Evolutionary conservation across 768 basidiomycete genomes (phyloP).

Genomic region (Punctularia strigosozonata): DNA sequence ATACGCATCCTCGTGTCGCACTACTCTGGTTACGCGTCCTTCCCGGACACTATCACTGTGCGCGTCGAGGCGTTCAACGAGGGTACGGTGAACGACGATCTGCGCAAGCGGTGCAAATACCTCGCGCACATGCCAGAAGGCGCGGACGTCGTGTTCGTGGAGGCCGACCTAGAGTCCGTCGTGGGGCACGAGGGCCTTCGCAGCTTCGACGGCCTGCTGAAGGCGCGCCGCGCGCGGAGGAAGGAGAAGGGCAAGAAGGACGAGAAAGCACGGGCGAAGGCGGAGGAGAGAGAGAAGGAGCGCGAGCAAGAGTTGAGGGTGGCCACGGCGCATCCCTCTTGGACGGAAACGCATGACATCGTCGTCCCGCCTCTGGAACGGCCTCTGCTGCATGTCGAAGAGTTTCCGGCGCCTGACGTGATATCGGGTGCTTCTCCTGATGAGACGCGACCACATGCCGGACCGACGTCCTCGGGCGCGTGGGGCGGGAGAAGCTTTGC

Average conservation of each 20-base stretch:
- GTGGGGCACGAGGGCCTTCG: conserved; percentile 67
- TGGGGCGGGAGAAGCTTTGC: conserved; percentile 82
- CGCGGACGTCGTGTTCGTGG: conserved; percentile 88
- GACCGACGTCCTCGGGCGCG: conserved; percentile 30
- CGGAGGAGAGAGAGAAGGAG: conserved; percentile 65
- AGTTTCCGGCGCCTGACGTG: conserved; percentile 1
- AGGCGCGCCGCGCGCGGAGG: conserved; percentile 57
- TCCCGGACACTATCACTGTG: conserved; percentile 74
- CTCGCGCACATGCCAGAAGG: conserved; percentile 86
- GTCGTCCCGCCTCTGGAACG: conserved; percentile 9
- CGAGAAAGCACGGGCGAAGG: conserved; percentile 67
- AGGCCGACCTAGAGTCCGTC: conserved; percentile 70
- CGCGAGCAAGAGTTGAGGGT: too few relatives aligned
- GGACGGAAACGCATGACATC: not conserved
- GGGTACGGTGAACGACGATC: conserved; percentile 81
- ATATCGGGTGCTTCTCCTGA: not conserved
- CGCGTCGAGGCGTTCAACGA: conserved; percentile 69
- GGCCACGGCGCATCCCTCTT: conserved; percentile 10
- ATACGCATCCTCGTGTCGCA: conserved; percentile 86
- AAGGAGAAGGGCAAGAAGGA: conserved; percentile 81
- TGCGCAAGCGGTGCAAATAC: conserved; percentile 93
- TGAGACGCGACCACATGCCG: not conserved
- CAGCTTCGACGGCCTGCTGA: conserved; percentile 76
- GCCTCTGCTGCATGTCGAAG: conserved; percentile 4
- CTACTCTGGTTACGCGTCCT: conserved; percentile 67